These are phyloP conservation scores for Phytophthora kernoviae DNA, from an alignment of 352 stramenopile species.

Conservation along the genomic window DNA sequence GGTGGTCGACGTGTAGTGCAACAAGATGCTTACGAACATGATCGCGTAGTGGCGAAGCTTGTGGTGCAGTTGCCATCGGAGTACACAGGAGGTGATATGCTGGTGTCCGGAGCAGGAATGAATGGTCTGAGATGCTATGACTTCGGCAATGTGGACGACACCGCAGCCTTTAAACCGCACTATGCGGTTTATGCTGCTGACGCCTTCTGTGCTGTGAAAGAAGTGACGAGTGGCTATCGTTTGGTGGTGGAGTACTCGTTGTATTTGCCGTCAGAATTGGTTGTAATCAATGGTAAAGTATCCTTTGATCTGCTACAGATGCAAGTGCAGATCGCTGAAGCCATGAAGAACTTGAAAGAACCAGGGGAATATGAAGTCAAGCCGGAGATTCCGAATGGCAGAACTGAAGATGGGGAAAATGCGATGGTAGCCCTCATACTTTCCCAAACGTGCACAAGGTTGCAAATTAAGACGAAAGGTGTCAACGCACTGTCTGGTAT, in stretches of 20 bases:
- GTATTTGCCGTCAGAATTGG: background rate
- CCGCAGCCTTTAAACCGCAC: background rate
- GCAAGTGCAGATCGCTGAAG: background rate
- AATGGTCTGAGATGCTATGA: background rate
- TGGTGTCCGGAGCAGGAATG: background rate
- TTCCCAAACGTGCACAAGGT: slow-evolving; percentile 1
- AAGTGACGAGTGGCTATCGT: slow-evolving; percentile 1
- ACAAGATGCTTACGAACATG: slow-evolving; percentile 14
- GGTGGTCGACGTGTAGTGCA: background rate
- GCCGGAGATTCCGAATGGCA: background rate
- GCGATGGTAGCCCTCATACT: slow-evolving; percentile 9
- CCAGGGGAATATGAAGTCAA: background rate
- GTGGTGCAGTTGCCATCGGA: slow-evolving; percentile 4
- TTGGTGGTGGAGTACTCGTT: background rate
- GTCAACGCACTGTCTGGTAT: slow-evolving; percentile 2
- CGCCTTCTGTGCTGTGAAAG: background rate
- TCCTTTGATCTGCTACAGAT: background rate
- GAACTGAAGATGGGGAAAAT: background rate
- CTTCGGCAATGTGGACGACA: background rate
- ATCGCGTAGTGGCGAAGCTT: slow-evolving; percentile 3
- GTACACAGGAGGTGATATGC: background rate
- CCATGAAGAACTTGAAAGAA: background rate
- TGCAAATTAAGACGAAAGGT: slow-evolving; percentile 3
- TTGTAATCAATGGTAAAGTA: background rate
- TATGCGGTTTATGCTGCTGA: slow-evolving; percentile 2